Evolutionary conservation across 345 rosid species (phyloP), one percentile per base, ranked within the genome.

Genomic region (Hirschfeldia incana): DNA sequence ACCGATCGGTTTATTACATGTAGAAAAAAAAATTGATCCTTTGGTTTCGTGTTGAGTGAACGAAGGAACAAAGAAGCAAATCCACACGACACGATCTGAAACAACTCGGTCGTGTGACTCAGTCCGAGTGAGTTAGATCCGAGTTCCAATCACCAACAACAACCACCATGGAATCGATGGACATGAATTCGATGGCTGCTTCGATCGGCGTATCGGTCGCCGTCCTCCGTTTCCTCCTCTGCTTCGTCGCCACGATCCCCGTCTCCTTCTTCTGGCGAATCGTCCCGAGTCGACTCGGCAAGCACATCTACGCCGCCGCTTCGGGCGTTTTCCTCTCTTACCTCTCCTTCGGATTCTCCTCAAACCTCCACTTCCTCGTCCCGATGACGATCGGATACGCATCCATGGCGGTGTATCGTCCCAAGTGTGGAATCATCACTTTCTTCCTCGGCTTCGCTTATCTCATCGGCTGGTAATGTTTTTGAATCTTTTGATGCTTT

Each of bases 191-290:
- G 46, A 87, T 89, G 92, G 98, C 99, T 44, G 79, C 88, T 2
- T 76, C 91, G 60, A 88, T 95, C 83, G 99, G 99, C 13, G 91
- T 95, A 8, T 90, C 98, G 6, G 87, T 95, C 36, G 85, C 98
- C 61, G 99, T 95, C 34, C 84, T 90, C 12, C 89, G 93, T 16
- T 95, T 95, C 85, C 92, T 95, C 37, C 82, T 91, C 61, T 95
- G 98, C 82, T 95, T 87, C 86, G 92, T 83, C 36, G 93, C 92
- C 64, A 95, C 98, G 62, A 87, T 95, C 62, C 98, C 99, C 0
- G 88, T 89, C 67, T 84, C 92, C 60, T 86, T 91, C 81, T 59
- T 84, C 17, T 93, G 90, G 89, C 87, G 94, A 61, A 5, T 91
- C 76, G 85, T 86, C 8, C 97, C 97, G 76, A 85, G 93, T 75